A percentile compares a stretch with the other conserved stretches of the same genome.
These are phyloP conservation scores for Eimeria brunetti DNA, from an alignment of 169 alveolate genomes.

Conservation along the genomic window DNA sequence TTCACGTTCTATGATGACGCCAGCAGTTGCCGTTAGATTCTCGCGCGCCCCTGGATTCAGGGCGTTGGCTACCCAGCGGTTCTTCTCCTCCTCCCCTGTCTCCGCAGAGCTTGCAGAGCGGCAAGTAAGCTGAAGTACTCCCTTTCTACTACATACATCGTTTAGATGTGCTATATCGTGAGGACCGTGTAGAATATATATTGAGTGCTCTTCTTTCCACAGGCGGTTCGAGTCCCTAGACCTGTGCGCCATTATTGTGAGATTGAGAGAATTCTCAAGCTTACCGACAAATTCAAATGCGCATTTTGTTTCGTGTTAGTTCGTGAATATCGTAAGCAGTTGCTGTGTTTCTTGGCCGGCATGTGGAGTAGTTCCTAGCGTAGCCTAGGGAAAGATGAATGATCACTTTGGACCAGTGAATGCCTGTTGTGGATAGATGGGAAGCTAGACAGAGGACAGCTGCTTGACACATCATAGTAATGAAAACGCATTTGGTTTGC, in stretches of 20 bases:
- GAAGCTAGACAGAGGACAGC: background rate
- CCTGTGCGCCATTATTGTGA: background rate
- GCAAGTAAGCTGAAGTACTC: background rate
- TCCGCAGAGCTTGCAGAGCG: background rate
- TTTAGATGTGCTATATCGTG: background rate
- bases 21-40: background rate
- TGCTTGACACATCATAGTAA: background rate
- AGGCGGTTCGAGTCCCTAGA: background rate
- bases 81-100: constrained; percentile 2
- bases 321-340: background rate
- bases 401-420: background rate
- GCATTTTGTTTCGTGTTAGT: background rate
- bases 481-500: background rate
- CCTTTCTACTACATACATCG: background rate
- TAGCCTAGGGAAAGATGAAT: too few relatives aligned
- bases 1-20: background rate
- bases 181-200: background rate
- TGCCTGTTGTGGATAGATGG: background rate
- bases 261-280: background rate
- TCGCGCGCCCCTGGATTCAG: background rate
- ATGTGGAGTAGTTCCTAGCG: too few relatives aligned
- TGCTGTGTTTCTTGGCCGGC: background rate
- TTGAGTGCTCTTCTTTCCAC: background rate
- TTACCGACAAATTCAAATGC: background rate
- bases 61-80: background rate